Base-by-base conservation (phyloP, 768 basidiomycete species). In the Filobasidium wieringae region DNA sequence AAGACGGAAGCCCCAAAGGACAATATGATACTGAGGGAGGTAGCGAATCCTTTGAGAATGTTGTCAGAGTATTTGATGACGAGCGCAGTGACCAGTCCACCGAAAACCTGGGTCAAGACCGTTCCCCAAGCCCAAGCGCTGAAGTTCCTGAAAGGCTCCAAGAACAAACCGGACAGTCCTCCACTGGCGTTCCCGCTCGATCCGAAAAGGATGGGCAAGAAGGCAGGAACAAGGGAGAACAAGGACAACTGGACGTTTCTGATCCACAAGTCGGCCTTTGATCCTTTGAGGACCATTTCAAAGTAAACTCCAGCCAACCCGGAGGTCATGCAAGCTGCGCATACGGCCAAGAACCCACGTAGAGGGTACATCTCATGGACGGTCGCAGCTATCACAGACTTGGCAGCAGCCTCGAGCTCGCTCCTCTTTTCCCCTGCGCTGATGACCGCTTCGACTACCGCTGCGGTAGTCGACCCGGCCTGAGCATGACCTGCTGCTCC, bases 281-380 rank as follows among this genome's bases (percentile, higher is more conserved):
- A 86, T 65, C 85, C 84, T 77, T 93, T 97, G 63, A 92, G 78
- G 33, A 91, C 90, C 86, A 93, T 91, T 76, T 97, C 93, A 65
- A 97, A 97, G 76, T 97, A 97, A 27, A 96, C 92, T 6, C 92
- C 92, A 0, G 92, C 92, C 43, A 97, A 82, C 26, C 93, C 93
- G 0, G 90, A 93, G 0, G 92, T 95, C 71, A 93, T 83, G 77
- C 93, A 97, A 0, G 93, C 91, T 14, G 84, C 82, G 7, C 82
- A 79, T 52, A 97, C 92, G 1, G 93, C 93, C 49, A 86, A 68
- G 75, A 97, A 92, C 0, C 93, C 93, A 61, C 82, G 88, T 60
- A 85, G 70, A 8, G 84, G 82, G 61, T 84, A 80, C 88, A 95
- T 92, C 33, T 80, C 77, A 30, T 57, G 56, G 30, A 37, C 47